Evolutionary conservation across 2,329 filamentous ascomycete genomes (phyloP).

Genomic region (Aspergillus candidus): DNA sequence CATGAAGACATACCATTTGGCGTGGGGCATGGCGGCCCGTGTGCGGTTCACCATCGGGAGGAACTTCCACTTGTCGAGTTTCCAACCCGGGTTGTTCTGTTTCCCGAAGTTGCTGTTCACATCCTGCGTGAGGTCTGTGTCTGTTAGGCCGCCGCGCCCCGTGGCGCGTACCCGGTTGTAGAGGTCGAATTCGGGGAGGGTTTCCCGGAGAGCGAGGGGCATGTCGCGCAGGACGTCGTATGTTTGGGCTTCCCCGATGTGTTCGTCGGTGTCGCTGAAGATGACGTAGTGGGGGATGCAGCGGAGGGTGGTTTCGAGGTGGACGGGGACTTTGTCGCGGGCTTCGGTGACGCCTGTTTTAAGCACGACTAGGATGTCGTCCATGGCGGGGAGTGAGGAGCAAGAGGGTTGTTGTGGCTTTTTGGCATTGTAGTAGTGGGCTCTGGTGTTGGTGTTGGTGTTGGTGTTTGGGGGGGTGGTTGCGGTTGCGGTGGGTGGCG

Average conservation of each 20-base stretch:
- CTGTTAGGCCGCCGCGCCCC: constrained; percentile 36
- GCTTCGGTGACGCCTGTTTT: constrained; percentile 56
- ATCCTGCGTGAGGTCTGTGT: constrained; percentile 21
- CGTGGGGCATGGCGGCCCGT: constrained; percentile 36
- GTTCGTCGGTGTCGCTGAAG: constrained; percentile 53
- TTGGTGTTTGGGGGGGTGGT: neutral
- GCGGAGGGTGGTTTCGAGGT: constrained; percentile 49
- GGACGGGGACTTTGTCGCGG: constrained; percentile 48
- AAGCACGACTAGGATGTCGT: constrained; percentile 52
- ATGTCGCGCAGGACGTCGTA: constrained; percentile 48
- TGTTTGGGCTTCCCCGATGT: constrained; percentile 44
- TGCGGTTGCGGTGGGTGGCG: neutral
- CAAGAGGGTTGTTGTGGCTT: constrained; percentile 12
- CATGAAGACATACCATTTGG: constrained; percentile 54
- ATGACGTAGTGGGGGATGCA: constrained; percentile 53
- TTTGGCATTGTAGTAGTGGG: too few species aligned
- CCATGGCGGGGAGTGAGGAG: constrained; percentile 32
- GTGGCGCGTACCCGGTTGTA: constrained; percentile 42
- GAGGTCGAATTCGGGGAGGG: constrained; percentile 44
- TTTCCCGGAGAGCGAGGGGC: constrained; percentile 27
- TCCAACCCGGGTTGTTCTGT: constrained; percentile 43
- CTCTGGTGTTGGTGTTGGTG: neutral
- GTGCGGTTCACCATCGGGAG: constrained; percentile 49
- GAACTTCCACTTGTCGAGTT: constrained; percentile 53
- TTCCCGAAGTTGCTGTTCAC: constrained; percentile 31